A percentile compares a stretch with the other conserved stretches of the same genome.
Conservation (phyloP, 129 eudicot species). For the Oenanthe sinensis region DNA sequence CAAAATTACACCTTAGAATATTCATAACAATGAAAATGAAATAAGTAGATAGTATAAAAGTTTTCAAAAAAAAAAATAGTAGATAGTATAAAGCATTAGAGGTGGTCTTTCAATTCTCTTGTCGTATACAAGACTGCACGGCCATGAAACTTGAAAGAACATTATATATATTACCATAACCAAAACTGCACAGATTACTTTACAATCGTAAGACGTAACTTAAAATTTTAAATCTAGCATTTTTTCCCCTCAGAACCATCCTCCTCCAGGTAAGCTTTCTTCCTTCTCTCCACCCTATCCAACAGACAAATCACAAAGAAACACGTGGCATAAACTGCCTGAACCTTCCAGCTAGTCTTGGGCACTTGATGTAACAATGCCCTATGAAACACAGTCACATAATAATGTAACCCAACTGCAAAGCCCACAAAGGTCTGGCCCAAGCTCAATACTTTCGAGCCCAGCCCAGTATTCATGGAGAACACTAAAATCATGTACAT, state of each 20-base stretch:
- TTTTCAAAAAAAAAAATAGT: too few relatives aligned
- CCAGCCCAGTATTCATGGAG: constrained; percentile 51
- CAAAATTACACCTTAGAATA: too few relatives aligned
- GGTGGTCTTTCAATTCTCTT: too few relatives aligned
- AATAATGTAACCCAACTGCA: constrained; percentile 87
- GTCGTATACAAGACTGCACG: too few relatives aligned
- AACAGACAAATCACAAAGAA: constrained; percentile 71
- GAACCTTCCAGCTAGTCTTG: constrained; percentile 66
- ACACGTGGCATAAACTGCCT: constrained; percentile 88
- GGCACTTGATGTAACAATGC: constrained; percentile 76
- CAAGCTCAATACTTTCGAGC: constrained; percentile 51
- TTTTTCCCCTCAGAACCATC: constrained; percentile 80
- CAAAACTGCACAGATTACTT: not conserved
- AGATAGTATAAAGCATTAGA: too few relatives aligned
- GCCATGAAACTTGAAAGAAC: too few relatives aligned
- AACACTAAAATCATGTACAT: constrained; percentile 77
- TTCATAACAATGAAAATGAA: too few relatives aligned
- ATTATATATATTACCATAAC: too few relatives aligned
- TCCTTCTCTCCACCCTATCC: constrained; percentile 62
- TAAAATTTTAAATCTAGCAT: constrained; percentile 20
- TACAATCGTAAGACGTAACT: not conserved
- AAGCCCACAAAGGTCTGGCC: constrained; percentile 85
- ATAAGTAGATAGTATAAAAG: too few relatives aligned
- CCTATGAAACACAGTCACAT: constrained; percentile 80
- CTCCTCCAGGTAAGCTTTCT: constrained; percentile 77